These are phyloP conservation scores for Coniochaeta ligniaria DNA, from an alignment of 2,329 filamentous ascomycete species.

Conservation along the genomic window DNA sequence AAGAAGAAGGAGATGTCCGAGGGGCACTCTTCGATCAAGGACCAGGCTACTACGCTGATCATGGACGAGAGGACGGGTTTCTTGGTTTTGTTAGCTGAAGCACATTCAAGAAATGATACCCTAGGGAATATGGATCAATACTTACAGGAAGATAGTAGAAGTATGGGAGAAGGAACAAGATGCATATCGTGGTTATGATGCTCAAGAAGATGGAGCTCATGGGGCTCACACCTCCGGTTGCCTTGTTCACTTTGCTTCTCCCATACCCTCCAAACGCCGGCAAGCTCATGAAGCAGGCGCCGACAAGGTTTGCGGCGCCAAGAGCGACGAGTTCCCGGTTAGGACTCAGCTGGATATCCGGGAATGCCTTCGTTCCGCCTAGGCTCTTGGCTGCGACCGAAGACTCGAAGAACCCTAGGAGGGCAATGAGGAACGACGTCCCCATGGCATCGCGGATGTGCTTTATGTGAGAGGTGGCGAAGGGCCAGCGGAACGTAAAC, in stretches of 20 bases:
- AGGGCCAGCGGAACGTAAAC: slow-evolving; percentile 83
- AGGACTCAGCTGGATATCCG: slow-evolving; percentile 75
- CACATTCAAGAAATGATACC: too few species aligned
- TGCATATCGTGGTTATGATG: slow-evolving; percentile 71
- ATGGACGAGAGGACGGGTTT: slow-evolving; percentile 91
- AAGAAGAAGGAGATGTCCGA: slow-evolving; percentile 89
- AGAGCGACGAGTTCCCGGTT: slow-evolving; percentile 92
- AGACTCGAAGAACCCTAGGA: slow-evolving; percentile 97
- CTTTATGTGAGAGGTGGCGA: slow-evolving; percentile 66
- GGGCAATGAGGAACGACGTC: slow-evolving; percentile 85
- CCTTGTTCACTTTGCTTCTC: slow-evolving; percentile 88
- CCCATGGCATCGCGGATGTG: slow-evolving; percentile 83
- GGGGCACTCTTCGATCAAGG: slow-evolving; percentile 89
- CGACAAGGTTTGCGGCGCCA: slow-evolving; percentile 83
- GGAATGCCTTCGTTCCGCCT: slow-evolving; percentile 61
- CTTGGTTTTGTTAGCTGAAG: slow-evolving; percentile 30
- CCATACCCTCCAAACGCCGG: slow-evolving; percentile 96
- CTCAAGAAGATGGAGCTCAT: slow-evolving; percentile 90
- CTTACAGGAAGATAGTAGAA: slow-evolving; percentile 93
- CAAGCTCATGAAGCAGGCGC: slow-evolving; percentile 84
- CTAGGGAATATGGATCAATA: slow-evolving; percentile 11
- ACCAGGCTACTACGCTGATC: slow-evolving; percentile 92
- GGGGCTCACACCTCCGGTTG: slow-evolving; percentile 84
- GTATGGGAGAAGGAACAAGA: slow-evolving; percentile 77
- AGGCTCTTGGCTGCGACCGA: slow-evolving; percentile 93